Evolutionary conservation across 106 monocot species (phyloP), one percentile per base, ranked within the genome.

Genomic region (Posidonia australis): DNA sequence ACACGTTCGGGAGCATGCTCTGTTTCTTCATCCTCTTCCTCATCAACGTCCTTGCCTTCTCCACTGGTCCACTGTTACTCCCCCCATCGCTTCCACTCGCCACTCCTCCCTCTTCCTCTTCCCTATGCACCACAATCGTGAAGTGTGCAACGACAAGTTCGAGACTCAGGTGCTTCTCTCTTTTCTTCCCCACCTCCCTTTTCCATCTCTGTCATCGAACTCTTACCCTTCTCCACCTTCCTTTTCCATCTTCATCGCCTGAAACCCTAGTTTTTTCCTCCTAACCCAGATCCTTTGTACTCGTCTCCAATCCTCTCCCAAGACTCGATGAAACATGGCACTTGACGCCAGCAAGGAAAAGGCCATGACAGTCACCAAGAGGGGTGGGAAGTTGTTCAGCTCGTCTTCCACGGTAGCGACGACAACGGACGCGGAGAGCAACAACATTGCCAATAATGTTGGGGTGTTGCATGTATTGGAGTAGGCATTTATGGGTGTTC

Each of bases 331-430:
- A 5, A 44, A 22, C 5, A 92, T 92, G 92, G 92, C 85, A 72
- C 88, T 88, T 84, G 88, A 92, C 78, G 82, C 80, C 30, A 87
- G 87, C 4, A 59, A 65, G 73, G 88, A 92, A 82, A 92, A 92
- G 78, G 84, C 87, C 1, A 84, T 82, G n/a, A 84, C 92, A 4
- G 87, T 82, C 1, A 87, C 92, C 18, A 87, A 92, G 80, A 77
- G 92, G 67, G 92, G 92, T 6, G 90, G 74, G 20, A 90, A 90
- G 63, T 57, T 82, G 51, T 19, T 76, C 11, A 36, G 80, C 24
- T 30, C 83, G 30, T 77, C 91, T 25, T 86, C 83, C 19, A 72
- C 67, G 44, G 63, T 80, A 11, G 27, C 29, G 28, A 44, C 19
- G 62, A 1, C 65, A 1, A 32, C 19, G 17, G 63, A 20, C 21